phyloP scores from a whole-genome alignment of 768 basidiomycete genomes.

The Tephrocybe rancida region DNA sequence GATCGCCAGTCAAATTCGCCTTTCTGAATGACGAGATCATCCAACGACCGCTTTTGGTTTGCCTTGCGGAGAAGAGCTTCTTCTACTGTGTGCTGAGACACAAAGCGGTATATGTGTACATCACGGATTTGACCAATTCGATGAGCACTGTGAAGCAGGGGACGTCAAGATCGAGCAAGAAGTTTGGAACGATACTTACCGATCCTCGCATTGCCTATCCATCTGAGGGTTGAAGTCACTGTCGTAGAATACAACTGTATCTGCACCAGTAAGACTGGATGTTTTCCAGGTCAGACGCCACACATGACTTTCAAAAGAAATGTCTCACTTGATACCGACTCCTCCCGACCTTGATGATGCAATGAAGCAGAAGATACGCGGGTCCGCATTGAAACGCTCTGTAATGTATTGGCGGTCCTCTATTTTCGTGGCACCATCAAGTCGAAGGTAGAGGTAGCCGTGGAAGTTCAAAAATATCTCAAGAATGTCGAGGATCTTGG shows the following conservation, averaged over 20 bases:
- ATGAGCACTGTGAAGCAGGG: constrained; percentile 65
- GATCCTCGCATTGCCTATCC: constrained; percentile 96
- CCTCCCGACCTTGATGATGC: constrained; percentile 79
- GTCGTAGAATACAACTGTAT: constrained; percentile 97
- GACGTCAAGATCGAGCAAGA: neutral
- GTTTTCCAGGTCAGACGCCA: constrained; percentile 14
- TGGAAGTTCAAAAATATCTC: constrained; percentile 93
- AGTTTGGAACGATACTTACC: constrained; percentile 42
- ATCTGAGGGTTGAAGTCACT: constrained; percentile 98
- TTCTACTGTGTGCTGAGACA: constrained; percentile 89
- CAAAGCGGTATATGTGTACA: constrained; percentile 95
- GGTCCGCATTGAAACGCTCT: constrained; percentile 83
- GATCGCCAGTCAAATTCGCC: constrained; percentile 96
- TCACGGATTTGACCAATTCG: constrained; percentile 98
- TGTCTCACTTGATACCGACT: constrained; percentile 89
- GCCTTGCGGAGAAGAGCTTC: constrained; percentile 96
- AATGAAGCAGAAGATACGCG: constrained; percentile 86
- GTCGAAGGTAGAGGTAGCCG: constrained; percentile 90
- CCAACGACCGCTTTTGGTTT: constrained; percentile 94
- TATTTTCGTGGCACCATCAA: constrained; percentile 94
- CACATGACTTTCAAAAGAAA: constrained; percentile 9
- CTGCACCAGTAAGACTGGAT: constrained; percentile 77
- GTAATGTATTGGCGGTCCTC: constrained; percentile 92
- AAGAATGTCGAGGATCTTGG: constrained; percentile 88
- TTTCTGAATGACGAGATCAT: constrained; percentile 88